Conservation (phyloP, 2,329 filamentous ascomycete genomes). For the Aspergillus nomiae region DNA sequence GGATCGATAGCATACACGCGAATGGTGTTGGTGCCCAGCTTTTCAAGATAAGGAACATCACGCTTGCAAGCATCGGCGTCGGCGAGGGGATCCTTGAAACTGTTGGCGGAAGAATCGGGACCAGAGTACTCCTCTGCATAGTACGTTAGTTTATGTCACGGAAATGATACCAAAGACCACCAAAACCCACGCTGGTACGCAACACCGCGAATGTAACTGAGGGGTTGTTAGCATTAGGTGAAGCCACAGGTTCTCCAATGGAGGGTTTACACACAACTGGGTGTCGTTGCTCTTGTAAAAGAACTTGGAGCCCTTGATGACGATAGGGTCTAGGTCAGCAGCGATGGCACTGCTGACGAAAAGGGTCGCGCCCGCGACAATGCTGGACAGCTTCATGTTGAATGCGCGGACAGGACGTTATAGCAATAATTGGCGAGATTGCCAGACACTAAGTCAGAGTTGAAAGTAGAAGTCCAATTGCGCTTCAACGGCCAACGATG, state of each 20-base stretch:
- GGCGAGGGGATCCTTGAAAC: conserved; percentile 80
- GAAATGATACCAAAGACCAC: background rate
- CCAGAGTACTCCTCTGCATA: conserved; percentile 62
- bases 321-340: conserved; percentile 57
- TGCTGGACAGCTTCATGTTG: conserved; percentile 55
- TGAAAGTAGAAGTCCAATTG: background rate
- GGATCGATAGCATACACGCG: conserved; percentile 92
- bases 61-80: conserved; percentile 71
- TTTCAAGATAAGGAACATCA: conserved; percentile 76
- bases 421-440: background rate
- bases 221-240: background rate
- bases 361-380: conserved; percentile 52
- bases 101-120: conserved; percentile 52
- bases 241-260: too few species aligned
- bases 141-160: background rate
- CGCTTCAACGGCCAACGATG: background rate
- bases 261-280: conserved; percentile 58
- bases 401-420: conserved; percentile 6
- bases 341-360: conserved; percentile 50
- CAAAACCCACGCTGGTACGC: conserved; percentile 73
- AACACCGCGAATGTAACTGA: conserved; percentile 80
- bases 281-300: conserved; percentile 79
- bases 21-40: conserved; percentile 84
- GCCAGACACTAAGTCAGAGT: background rate
- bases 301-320: conserved; percentile 78